Percentiles rank a stretch among this genome's conserved stretches.
phyloP scores from a whole-genome alignment of 2,329 filamentous ascomycete species.

The Botrytis cinerea region DNA sequence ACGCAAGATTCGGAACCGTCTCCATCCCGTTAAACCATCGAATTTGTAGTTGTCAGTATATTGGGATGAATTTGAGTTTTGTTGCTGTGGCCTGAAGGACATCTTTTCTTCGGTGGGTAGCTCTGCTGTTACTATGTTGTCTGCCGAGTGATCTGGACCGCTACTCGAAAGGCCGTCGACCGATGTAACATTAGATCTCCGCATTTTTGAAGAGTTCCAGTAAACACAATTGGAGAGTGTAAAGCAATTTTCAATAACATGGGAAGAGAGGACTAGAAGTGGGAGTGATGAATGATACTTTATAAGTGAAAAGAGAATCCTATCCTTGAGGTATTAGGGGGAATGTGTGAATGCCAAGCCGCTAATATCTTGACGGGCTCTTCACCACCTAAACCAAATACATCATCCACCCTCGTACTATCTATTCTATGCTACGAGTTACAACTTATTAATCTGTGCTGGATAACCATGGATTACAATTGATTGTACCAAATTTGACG shows the following conservation, averaged over 20 bases:
- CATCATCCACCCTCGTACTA: background rate
- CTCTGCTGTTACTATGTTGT: background rate
- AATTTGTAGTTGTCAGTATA: background rate
- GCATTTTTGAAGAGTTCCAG: background rate
- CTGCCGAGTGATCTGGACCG: background rate
- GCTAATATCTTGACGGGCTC: background rate
- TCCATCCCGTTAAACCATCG: background rate
- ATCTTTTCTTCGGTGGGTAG: background rate
- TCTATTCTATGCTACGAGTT: background rate
- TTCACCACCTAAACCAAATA: background rate
- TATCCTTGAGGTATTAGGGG: background rate
- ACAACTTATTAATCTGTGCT: background rate
- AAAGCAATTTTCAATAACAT: background rate
- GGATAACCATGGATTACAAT: background rate
- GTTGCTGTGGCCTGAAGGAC: background rate
- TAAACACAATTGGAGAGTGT: background rate
- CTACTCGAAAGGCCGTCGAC: background rate
- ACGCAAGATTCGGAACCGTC: background rate
- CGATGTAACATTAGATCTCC: background rate
- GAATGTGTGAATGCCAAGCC: background rate
- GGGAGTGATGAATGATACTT: background rate
- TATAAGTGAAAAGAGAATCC: background rate
- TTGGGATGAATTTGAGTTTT: background rate
- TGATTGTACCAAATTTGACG: background rate
- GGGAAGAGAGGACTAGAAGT: background rate